Evolutionary conservation across 352 stramenopile species (phyloP), one percentile per base, ranked within the genome.

Genomic region (Thalassiosira livingstoniorum): DNA sequence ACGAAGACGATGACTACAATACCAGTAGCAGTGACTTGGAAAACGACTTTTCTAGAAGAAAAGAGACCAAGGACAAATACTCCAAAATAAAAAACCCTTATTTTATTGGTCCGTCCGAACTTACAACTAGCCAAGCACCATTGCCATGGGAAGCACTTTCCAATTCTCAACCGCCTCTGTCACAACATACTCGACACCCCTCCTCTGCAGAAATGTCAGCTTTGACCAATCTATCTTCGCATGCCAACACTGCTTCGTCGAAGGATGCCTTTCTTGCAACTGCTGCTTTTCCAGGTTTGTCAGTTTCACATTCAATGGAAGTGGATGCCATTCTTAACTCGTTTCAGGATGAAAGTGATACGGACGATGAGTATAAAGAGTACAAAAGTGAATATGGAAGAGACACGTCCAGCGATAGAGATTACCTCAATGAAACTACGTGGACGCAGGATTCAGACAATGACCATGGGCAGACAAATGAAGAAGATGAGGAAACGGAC

Each of bases 301-400:
- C n/a, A n/a, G n/a, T 70, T 21, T 77, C 70, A 13, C 70, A 85
- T 80, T 85, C 66, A 31, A 83, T 80, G 47, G 66, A 90, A 32
- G 81, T 90, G 11, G 85, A 90, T 83, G 66, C 78, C 18, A 90
- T 90, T 78, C 78, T 90, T 23, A 76, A 88, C 67, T 80, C 83
- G n/a, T 65, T 81, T 23, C 55, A 85, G 54, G 80, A 86, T 77
- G 78, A 87, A 43, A 72, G 83, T 42, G 60, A 83, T 55, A 54
- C 73, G 10, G 21, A 68, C 63, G n/a, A n/a, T n/a, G 51, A 78
- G 5, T 29, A 73, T 4, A 35, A 77, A 5, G 21, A n/a, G n/a
- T n/a, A n/a, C n/a, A n/a, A n/a, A n/a, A n/a, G n/a, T n/a, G n/a
- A n/a, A n/a, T n/a, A n/a, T n/a, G n/a, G n/a, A n/a, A n/a, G n/a